Base-by-base conservation (phyloP, 2,329 filamentous ascomycete species). In the Alternaria solani region DNA sequence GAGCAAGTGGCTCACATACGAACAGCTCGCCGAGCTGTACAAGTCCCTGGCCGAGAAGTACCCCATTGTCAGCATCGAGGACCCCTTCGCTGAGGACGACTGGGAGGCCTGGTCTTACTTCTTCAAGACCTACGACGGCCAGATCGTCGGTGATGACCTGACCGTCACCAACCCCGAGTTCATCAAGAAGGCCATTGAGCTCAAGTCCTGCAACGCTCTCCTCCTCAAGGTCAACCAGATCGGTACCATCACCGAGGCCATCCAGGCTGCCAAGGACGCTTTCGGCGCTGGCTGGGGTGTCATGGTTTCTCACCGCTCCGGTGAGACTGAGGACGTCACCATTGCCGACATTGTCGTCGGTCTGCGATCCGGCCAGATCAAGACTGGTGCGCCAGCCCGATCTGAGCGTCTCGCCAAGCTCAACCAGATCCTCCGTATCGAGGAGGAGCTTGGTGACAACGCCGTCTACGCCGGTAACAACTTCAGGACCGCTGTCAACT, bases 71-170 rank as follows among this genome's bases (percentile, higher is more conserved):
- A 92, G 89, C 83, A 98, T 99, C 75, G 95, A 99, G 86, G 95
- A 99, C 82, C 95, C 95, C 80, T 99, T 99, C 84, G 94, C 93
- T 69, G 95, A 99, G 89, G 95, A 98, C 78, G 95, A 99, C 87
- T 99, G 95, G 95, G 94, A 98, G 89, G 95, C 95, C 65, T 99
- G 95, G 95, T 96, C 92, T 89, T 97, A 98, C 90, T 99, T 98
- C 91, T 97, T 91, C 91, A 97, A 97, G 91, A 95, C 92, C 76
- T 93, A 93, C 79, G 90, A 97, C 83, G 94, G 96, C 87, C 95
- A 99, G 88, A 93, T 99, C 80, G 95, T 99, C 72, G 95, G 90
- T 86, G 95, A 99, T 80, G 95, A 99, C 81, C 84, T 99, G 88
- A 98, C 95, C 71, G 95, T 99, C 83, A 99, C 95, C 83, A 99